A percentile compares a stretch with the other conserved stretches of the same genome.
Conservation (phyloP, 192 early-diverging fungal species). For the Thamnidium elegans region DNA sequence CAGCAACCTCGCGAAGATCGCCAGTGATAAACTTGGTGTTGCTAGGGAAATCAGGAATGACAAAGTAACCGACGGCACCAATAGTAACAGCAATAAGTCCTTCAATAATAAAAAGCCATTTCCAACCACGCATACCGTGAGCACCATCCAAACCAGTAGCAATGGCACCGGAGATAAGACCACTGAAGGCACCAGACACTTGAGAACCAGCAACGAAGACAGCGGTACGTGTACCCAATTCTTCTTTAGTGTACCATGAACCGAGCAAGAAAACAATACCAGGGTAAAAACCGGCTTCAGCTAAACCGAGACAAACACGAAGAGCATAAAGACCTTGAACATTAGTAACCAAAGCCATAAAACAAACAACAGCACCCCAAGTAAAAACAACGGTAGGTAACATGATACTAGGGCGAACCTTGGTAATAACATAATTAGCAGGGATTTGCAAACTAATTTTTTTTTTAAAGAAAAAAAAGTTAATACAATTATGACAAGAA, state of each 20-base stretch:
- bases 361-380: constrained; percentile 28
- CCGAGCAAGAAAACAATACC: constrained; percentile 38
- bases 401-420: constrained; percentile 27
- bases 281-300: constrained; percentile 29
- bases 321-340: constrained; percentile 33
- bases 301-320: constrained; percentile 34
- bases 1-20: constrained; percentile 27
- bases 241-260: constrained; percentile 38
- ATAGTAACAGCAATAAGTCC: constrained; percentile 49
- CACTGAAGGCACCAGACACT: constrained; percentile 25
- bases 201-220: constrained; percentile 33
- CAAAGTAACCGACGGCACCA: constrained; percentile 36
- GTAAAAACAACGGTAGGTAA: constrained; percentile 20
- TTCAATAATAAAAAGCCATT: constrained; percentile 58
- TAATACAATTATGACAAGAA: constrained; percentile 14
- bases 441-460: constrained; percentile 23
- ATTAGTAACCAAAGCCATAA: constrained; percentile 26
- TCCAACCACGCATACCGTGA: constrained; percentile 41
- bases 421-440: constrained; percentile 24
- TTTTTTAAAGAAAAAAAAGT: constrained; percentile 1
- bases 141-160: constrained; percentile 45
- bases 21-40: constrained; percentile 54
- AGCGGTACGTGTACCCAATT: constrained; percentile 35
- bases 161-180: constrained; percentile 26
- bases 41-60: constrained; percentile 54